Percentiles rank a stretch among this genome's conserved stretches.
Conservation (phyloP, 2,329 filamentous ascomycete genomes). For the Tolypocladium sp. region DNA sequence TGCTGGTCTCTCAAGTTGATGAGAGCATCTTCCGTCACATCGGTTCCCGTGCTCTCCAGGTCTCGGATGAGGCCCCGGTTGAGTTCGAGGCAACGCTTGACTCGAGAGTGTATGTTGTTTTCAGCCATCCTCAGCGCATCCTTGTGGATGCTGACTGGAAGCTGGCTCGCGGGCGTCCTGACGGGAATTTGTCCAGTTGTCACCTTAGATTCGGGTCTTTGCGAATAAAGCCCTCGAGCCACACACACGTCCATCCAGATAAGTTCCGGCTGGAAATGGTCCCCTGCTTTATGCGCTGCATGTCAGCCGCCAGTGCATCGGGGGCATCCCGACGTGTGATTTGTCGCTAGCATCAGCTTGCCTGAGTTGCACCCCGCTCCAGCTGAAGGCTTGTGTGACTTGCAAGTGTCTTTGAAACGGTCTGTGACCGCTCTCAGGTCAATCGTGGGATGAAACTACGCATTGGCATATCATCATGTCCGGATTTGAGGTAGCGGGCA, state of each 20-base stretch:
- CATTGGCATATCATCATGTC: constrained; percentile 9
- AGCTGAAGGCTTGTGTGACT: neutral
- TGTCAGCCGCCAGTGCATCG: neutral
- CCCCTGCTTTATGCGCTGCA: neutral
- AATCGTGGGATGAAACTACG: neutral
- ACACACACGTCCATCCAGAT: neutral
- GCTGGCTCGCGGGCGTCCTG: neutral
- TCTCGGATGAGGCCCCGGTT: neutral
- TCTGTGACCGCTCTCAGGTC: neutral
- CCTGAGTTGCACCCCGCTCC: neutral
- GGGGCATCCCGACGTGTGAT: neutral
- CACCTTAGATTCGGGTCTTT: no score
- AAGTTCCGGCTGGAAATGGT: neutral
- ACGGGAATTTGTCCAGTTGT: no score
- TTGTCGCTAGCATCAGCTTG: neutral
- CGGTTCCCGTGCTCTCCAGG: neutral
- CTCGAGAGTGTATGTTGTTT: neutral
- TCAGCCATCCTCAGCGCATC: neutral
- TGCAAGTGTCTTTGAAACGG: neutral
- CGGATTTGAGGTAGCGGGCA: constrained; percentile 10
- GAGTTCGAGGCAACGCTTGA: neutral
- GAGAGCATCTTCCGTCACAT: neutral
- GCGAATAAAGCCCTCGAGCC: neutral
- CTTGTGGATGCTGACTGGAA: neutral
- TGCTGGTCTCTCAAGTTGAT: neutral